phyloP scores from a whole-genome alignment of 352 stramenopile species.

The Pythium monospermum region DNA sequence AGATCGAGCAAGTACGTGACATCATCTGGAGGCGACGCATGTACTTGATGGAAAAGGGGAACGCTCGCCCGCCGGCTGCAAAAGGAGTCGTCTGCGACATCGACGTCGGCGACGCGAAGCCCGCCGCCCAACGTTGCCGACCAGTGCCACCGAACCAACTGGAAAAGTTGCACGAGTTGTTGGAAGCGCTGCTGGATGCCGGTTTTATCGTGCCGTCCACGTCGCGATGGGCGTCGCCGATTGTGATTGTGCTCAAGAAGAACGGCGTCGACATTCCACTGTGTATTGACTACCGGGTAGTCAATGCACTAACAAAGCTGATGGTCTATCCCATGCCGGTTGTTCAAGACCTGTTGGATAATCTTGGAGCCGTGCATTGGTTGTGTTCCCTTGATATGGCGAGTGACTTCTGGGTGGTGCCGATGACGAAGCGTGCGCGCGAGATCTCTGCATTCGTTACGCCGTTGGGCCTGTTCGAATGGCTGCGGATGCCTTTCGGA shows the following conservation, averaged over 20 bases:
- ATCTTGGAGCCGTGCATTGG: slow-evolving; percentile 12
- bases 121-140: slow-evolving; percentile 14
- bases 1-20: slow-evolving; percentile 9
- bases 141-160: slow-evolving; percentile 17
- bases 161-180: slow-evolving; percentile 21
- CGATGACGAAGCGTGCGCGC: slow-evolving; percentile 13
- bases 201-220: slow-evolving; percentile 18
- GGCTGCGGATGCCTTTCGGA: slow-evolving; percentile 9
- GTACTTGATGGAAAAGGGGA: slow-evolving; percentile 2
- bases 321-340: slow-evolving; percentile 27
- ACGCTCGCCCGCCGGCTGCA: background rate
- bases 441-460: slow-evolving; percentile 19
- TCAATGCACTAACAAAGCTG: slow-evolving; percentile 16
- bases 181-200: slow-evolving; percentile 19
- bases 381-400: slow-evolving; percentile 23
- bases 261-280: slow-evolving; percentile 31
- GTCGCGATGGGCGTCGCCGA: slow-evolving; percentile 29
- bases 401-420: slow-evolving; percentile 19
- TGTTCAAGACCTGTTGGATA: slow-evolving; percentile 18
- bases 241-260: slow-evolving; percentile 39
- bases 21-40: slow-evolving; percentile 17
- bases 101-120: slow-evolving; percentile 5
- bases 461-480: slow-evolving; percentile 10
- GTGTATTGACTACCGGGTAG: slow-evolving; percentile 24
- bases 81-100: slow-evolving; percentile 5